Conservation (phyloP, 495 filamentous ascomycete genomes). For the Chlorociboria aeruginascens region DNA sequence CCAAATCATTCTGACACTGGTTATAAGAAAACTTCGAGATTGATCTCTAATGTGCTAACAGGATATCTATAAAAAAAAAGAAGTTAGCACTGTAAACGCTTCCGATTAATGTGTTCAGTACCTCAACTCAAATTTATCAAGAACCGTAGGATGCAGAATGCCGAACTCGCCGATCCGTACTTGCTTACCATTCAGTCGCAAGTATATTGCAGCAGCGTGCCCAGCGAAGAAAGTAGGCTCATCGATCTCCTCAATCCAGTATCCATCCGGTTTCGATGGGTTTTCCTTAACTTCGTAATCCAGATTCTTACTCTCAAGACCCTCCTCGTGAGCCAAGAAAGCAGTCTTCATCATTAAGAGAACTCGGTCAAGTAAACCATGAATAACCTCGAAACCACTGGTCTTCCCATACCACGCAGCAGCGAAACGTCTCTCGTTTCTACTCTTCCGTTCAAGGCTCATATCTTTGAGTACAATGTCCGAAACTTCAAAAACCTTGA, state of each 20-base stretch:
- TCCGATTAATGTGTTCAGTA: slow-evolving; percentile 24
- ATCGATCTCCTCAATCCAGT: slow-evolving; percentile 89
- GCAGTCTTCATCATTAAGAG: slow-evolving; percentile 83
- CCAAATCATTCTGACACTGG: background rate
- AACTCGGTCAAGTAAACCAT: slow-evolving; percentile 83
- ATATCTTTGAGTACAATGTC: slow-evolving; percentile 87
- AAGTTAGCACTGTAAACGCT: slow-evolving; percentile 11
- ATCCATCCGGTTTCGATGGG: slow-evolving; percentile 45
- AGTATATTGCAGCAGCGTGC: slow-evolving; percentile 71
- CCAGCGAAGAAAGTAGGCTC: slow-evolving; percentile 87
- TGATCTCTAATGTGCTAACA: slow-evolving; percentile 88
- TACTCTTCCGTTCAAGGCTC: slow-evolving; percentile 61
- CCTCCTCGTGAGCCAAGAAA: slow-evolving; percentile 67
- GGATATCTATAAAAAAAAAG: slow-evolving; percentile 49
- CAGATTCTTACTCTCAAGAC: slow-evolving; percentile 37
- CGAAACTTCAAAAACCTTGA: slow-evolving; percentile 86
- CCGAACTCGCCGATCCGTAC: slow-evolving; percentile 76
- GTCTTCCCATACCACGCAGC: slow-evolving; percentile 92
- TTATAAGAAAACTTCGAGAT: slow-evolving; percentile 88
- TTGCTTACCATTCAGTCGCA: slow-evolving; percentile 58
- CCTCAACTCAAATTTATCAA: slow-evolving; percentile 89
- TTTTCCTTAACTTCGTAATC: slow-evolving; percentile 39
- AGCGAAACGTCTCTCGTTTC: slow-evolving; percentile 90
- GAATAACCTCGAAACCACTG: slow-evolving; percentile 93
- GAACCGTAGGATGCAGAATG: slow-evolving; percentile 82